Evolutionary conservation across 1,139 yeast species (phyloP), one percentile per base, ranked within the genome.

Genomic region (Yamadazyma sp.): DNA sequence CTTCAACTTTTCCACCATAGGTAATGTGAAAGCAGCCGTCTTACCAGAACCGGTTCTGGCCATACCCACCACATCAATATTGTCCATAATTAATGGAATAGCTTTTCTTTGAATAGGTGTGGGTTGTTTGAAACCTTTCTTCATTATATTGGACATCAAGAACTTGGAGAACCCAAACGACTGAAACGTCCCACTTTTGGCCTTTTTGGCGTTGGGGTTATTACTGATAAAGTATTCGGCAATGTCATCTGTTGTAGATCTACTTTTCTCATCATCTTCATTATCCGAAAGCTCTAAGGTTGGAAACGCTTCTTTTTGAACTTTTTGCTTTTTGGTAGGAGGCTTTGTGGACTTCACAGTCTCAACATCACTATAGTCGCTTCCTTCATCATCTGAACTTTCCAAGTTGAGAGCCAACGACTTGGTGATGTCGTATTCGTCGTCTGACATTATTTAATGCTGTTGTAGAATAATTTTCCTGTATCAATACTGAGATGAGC

Each of bases 31-130:
- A 5, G 99, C 97, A 47, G 94, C 72, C 1, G 98, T 92, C 67
- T 92, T 92, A 61, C 98, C 98, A 1, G 97, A 89, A 33, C 98
- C 98, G 1, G 98, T 92, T 67, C 92, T 90, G 40, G 98, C 98
- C 37, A 97, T 97, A 50, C 97, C 99, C 15, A 94, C 98, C 25
- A 94, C 95, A 64, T 94, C 98, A 55, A 95, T 74, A 43, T 80
- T 84, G 42, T 86, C 90, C 68, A 92, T 69, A 40, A 92, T 82
- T 41, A 89, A 70, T 1, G 98, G 98, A 41, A 94, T 87, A 3
- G 98, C 83, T 57, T 90, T 90, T 46, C 98, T 75, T 64, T 94
- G 99, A 59, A 94, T 94, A 1, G 99, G 98, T 0, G 99, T 94
- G 8, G 99, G 98, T 50, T 86, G 95, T 52, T 81, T 84, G 66